A percentile compares a stretch with the other conserved stretches of the same genome.
phyloP scores from a whole-genome alignment of 2,329 filamentous ascomycete species.

The Neoarthrinium moseri region DNA sequence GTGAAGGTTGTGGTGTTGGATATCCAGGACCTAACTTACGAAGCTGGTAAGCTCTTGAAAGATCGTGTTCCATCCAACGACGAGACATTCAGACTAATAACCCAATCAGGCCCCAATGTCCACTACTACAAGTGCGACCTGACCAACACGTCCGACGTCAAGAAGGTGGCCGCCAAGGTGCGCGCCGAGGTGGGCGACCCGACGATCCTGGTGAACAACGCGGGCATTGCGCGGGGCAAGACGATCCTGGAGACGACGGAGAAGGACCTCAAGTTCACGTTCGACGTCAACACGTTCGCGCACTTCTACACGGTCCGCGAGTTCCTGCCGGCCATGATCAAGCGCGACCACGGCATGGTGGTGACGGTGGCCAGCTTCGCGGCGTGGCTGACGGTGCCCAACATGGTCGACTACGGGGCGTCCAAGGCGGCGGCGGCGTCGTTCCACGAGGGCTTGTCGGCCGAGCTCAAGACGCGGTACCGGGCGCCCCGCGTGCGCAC shows the following conservation, averaged over 20 bases:
- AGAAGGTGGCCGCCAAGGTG: slow-evolving; percentile 38
- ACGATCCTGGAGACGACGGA: slow-evolving; percentile 45
- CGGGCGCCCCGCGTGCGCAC: slow-evolving; percentile 57
- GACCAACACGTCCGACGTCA: slow-evolving; percentile 52
- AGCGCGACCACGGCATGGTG: slow-evolving; percentile 52
- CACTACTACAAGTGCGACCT: slow-evolving; percentile 71
- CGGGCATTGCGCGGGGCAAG: slow-evolving; percentile 40
- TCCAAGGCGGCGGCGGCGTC: slow-evolving; percentile 57
- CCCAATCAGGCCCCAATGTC: slow-evolving; percentile 55
- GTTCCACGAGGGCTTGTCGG: slow-evolving; percentile 57
- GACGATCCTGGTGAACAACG: slow-evolving; percentile 36
- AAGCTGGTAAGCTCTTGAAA: slow-evolving; percentile 23
- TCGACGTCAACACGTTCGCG: slow-evolving; percentile 50
- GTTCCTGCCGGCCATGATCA: slow-evolving; percentile 51
- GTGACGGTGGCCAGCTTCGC: slow-evolving; percentile 56
- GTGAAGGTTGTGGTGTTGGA: slow-evolving; percentile 73
- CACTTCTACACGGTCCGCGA: slow-evolving; percentile 50
- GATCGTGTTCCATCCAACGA: too few relatives aligned
- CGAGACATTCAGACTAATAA: too few relatives aligned
- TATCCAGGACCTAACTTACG: slow-evolving; percentile 47
- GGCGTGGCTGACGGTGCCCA: slow-evolving; percentile 50
- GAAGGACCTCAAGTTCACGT: slow-evolving; percentile 42
- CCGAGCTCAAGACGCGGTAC: slow-evolving; percentile 50
- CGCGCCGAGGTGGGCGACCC: slow-evolving; percentile 34
- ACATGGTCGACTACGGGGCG: slow-evolving; percentile 58